Evolutionary conservation across 306 rosid genomes (phyloP), one percentile per base, ranked within the genome.

Genomic region (Glycine tomentella): DNA sequence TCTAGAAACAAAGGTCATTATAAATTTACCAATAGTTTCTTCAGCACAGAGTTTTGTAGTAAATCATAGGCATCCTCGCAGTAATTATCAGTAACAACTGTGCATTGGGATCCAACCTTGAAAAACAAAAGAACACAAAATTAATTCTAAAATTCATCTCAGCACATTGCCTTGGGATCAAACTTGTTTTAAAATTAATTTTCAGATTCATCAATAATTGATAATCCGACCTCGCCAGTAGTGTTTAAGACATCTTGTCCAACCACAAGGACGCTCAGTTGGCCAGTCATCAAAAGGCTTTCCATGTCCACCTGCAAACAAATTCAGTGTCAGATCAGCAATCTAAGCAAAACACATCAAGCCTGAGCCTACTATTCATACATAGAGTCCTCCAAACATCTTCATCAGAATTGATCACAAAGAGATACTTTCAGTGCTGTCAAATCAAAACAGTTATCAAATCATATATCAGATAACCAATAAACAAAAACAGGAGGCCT

Each of bases 41-140:
- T 95, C 78, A 95, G 75, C 84, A 87, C 81, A 58, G 91, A 83
- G 76, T 86, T 90, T 80, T 91, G 89, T 72, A 92, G 97, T 20
- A 95, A 91, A 88, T 92, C 92, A 83, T 92, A 92, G 77, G 97
- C 98, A 80, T 95, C 92, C 83, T 95, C 97, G 44, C 95, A 95
- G 84, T 85, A 95, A 83, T 95, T 91, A 73, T 91, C 98, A 0
- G 97, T 90, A 17, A 95, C 92, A 74, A 90, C 63, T 34, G 95
- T 91, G 90, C 98, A 95, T 67, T 87, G 97, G 66, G 93, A 90
- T 86, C 97, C 90, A 77, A 88, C 97, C 98, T 93, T 75, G 75
- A 25, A 77, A 61, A 74, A 49, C 58, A 83, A 33, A 44, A 52
- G 48, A 33, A 45, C 44, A 25, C 62, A 12, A 55, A 81, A 14